Base-by-base conservation (phyloP, 495 filamentous ascomycete genomes). In the Lentithecium fluviatile region DNA sequence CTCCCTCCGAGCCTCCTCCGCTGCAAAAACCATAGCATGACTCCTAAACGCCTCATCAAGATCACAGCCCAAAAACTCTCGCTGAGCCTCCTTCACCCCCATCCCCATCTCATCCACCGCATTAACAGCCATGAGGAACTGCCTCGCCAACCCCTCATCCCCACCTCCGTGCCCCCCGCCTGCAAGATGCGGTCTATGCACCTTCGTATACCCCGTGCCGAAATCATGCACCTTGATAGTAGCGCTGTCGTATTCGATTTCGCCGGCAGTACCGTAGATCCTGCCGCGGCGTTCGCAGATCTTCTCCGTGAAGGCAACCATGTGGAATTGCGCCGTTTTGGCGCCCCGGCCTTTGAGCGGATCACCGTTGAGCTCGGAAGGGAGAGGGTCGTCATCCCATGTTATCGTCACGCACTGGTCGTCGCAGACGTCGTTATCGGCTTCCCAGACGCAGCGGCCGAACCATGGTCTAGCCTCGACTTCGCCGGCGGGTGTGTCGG, bases 11-110 rank as follows among this genome's bases (percentile, higher is more conserved):
- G 93, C 90, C 67, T 95, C 87, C 74, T 97, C 95, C 0, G 93
- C 93, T 37, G 90, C 91, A 77, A 96, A 97, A 1, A 97, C 94
- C 75, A 94, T 84, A 0, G 88, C 93, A 77, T 97, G 95, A 65
- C 90, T 96, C 34, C 87, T 80, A 15, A 98, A 82, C 6, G 84
- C 82, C 66, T 97, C 95, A 56, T 95, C 90, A 2, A 94, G 70
- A 0, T 83, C 88, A 74, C 90, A 94, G 1, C 90, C 90, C 6
- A 97, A 77, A 68, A 87, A 82, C 63, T 81, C 75, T 49, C 71
- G 78, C 80, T 98, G 94, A 7, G 93, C 94, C 52, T 81, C 79
- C 43, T 82, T 76, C 0, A 90, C 88, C 29, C 70, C 70, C 83
- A 84, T 82, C 2, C 82, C 84, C 29, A 79, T 73, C 67, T 85